phyloP scores from a whole-genome alignment of 2,329 filamentous ascomycete species.

The Colletotrichum brevisporum region DNA sequence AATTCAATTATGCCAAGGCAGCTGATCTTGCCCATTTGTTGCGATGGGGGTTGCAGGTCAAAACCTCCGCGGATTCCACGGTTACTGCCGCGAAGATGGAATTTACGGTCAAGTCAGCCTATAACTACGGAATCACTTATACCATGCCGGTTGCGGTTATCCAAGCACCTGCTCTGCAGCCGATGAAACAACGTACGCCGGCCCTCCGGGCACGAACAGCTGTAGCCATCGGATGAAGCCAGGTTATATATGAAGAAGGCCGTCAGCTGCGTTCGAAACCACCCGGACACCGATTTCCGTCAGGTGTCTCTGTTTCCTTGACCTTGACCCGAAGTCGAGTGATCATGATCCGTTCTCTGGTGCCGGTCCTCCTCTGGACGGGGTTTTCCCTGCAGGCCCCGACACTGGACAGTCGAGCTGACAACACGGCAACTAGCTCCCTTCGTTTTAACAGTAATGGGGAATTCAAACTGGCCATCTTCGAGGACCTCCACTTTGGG shows the following conservation, averaged over 20 bases:
- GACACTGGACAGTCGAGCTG: neutral
- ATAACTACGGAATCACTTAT: neutral
- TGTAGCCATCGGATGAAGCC: slow-evolving; percentile 18
- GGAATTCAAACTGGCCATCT: slow-evolving; percentile 70
- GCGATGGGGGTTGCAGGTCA: neutral
- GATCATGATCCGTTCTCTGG: neutral
- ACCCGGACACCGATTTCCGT: no score
- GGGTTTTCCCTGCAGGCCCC: slow-evolving; percentile 7
- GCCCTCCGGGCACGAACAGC: slow-evolving; percentile 2
- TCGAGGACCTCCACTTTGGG: slow-evolving; percentile 80
- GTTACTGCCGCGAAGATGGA: neutral
- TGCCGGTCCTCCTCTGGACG: neutral
- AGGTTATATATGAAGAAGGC: slow-evolving; percentile 16
- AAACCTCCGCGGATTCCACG: slow-evolving; percentile 10
- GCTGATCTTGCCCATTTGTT: no score
- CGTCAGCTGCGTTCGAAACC: no score
- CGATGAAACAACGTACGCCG: slow-evolving; percentile 23
- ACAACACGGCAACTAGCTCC: slow-evolving; percentile 30
- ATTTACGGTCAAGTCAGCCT: neutral
- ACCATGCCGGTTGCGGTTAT: neutral
- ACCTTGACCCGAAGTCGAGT: no score
- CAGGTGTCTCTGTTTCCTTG: no score
- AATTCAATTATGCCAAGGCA: no score
- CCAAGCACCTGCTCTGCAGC: slow-evolving; percentile 7
- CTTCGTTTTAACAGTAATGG: slow-evolving; percentile 58